Conservation (phyloP, 1,284 basidiomycete species). For the Cutaneotrichosporon cavernicola region DNA sequence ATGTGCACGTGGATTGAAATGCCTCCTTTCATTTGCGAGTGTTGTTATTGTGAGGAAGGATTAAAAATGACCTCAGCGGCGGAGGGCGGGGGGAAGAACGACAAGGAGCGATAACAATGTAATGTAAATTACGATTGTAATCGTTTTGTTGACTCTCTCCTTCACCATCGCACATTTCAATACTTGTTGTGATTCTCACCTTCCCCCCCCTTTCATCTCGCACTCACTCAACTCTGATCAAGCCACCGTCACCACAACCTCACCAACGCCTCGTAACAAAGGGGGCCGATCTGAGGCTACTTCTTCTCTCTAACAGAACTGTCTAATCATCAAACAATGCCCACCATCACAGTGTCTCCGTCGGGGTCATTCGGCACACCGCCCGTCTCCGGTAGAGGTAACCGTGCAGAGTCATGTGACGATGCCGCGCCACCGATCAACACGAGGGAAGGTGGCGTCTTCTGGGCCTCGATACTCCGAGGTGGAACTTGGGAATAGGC, state of each 20-base stretch:
- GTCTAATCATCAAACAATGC: background rate
- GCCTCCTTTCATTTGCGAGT: no score
- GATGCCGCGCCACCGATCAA: slow-evolving; percentile 1
- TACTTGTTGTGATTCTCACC: no score
- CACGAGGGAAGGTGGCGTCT: background rate
- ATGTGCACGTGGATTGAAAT: background rate
- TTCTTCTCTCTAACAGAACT: background rate
- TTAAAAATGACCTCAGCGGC: no score
- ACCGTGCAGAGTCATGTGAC: background rate
- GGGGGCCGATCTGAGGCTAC: background rate
- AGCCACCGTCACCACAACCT: background rate
- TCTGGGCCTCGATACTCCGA: background rate
- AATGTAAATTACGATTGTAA: no score
- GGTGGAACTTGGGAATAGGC: background rate
- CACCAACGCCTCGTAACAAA: background rate
- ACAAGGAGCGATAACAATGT: no score
- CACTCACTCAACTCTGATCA: no score
- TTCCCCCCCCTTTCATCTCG: no score
- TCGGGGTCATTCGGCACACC: background rate
- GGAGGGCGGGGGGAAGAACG: no score
- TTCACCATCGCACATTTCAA: no score
- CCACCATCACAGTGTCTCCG: background rate
- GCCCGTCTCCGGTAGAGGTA: background rate
- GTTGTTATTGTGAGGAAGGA: no score
- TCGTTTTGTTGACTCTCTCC: no score